Base-by-base conservation (phyloP, 768 basidiomycete species). In the Mycena alexandri region DNA sequence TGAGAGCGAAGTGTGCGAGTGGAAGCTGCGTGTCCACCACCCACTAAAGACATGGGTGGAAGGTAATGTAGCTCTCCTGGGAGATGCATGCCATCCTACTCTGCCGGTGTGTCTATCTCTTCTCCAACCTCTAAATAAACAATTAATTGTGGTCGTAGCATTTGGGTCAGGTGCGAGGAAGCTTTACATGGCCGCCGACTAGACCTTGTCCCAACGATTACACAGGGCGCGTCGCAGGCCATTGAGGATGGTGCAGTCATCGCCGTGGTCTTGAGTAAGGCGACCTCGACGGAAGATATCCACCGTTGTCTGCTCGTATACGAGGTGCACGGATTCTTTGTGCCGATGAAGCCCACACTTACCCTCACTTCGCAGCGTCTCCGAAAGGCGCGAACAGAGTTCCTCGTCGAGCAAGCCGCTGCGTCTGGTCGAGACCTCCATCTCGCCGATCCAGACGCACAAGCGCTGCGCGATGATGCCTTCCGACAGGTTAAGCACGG, bases 191-290 rank as follows among this genome's bases (percentile, higher is more conserved):
- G 21, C 29, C 59, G 54, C 29, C 29, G 29, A 29, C 29, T 29
- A 14, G 47, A 2, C 50, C 33, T 17, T 36, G 51, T 21, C 21
- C 36, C 22, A 36, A 51, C 5, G 1, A 22, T 2, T 33, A 29
- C 0, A 63, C 21, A 81, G 68, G 82, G 82, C 8, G 82, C 81
- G 5, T 78, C 83, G 1, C 79, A 82, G 55, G 82, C 81, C 0
- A 76, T 82, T 24, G 82, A 84, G 61, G 82, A 84, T 63, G 81
- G 74, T 2, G 78, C 78, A 0, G 76, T 79, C 2, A 68, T 83
- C 14, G 79, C 76, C 0, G 73, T 77, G 13, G 70, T 75, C 5
- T 69, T 84, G 13, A 63, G 69, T 21, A 72, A 67, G 34, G 6
- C 73, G 22, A 58, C 34, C 2, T 36, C 25, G 8, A 14, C 22